Base-by-base conservation (phyloP, 140 eudicot species). In the Flaveria floridana region DNA sequence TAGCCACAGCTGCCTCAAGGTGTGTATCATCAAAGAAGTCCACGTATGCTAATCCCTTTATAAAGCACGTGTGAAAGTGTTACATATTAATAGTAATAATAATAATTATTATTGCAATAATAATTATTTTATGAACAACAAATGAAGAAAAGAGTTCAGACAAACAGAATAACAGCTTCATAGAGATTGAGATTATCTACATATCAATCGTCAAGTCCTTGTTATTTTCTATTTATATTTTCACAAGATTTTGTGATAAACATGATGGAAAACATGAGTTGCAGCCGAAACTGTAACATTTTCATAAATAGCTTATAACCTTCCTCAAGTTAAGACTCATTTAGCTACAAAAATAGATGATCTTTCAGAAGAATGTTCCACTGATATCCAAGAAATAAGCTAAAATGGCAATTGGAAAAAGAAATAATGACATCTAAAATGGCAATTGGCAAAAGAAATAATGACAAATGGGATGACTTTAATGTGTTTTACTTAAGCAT, bases 31-130 rank as follows among this genome's bases (percentile, higher is more conserved):
- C 91, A 20, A 80, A 83, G 75, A 93, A 93, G 77, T 93, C 98
- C 81, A 90, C 90, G 76, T 93, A 93, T 25, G 98, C 98, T 75
- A 93, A 79, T 74, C 98, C 98, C 97, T 93, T 50, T 65, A 74
- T 14, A 28, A 6, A 46, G 41, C 64, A 59, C n/a, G 34, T 18
- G 55, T 66, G 34, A 66, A 66, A 42, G 15, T 18, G 53, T 18
- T 42, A 41, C 18, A 12, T 10, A 19, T 3, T 66, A 41, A 19
- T 18, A 41, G 20, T 10, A 37, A 6, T 3, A 39, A 23, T 8
- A 11, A 2, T 28, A 3, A 28, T 28, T 28, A 23, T 2, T 26
- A 30, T 25, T 3, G 26, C n/a, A 57, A 57, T 44, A 44, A 44
- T 44, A 44, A 44, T 20, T 2, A 23, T 58, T 58, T 21, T 30